Conservation (phyloP, 1,284 basidiomycete genomes). For the Ustilago trichophora region DNA sequence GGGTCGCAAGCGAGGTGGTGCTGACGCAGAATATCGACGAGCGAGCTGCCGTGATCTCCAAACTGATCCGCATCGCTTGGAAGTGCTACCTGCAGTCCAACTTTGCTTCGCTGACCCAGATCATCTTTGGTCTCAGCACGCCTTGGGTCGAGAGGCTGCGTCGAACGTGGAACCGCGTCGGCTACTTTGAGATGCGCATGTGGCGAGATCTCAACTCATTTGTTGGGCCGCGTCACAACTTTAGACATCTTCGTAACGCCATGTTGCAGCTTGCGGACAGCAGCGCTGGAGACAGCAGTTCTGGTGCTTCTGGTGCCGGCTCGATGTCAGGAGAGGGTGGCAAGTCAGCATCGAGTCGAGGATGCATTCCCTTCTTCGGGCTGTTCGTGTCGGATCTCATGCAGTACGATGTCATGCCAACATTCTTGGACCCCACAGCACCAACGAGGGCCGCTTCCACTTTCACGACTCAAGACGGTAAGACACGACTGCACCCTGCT, state of each 20-base stretch:
- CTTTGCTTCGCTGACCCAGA: conserved; percentile 81
- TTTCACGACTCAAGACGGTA: conserved; percentile 12
- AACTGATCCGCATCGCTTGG: conserved; percentile 88
- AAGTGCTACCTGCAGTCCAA: conserved; percentile 84
- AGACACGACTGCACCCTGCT: conserved; percentile 13
- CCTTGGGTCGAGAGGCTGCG: conserved; percentile 79
- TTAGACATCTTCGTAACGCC: conserved; percentile 71
- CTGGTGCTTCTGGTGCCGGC: no score
- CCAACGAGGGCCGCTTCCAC: conserved; percentile 23
- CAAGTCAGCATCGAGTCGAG: conserved; percentile 3
- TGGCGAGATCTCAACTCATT: conserved; percentile 79
- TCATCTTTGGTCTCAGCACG: conserved; percentile 80
- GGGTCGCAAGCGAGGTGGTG: conserved; percentile 79
- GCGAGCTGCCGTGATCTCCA: conserved; percentile 75
- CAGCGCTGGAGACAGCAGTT: conserved; percentile 9
- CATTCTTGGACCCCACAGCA: conserved; percentile 55
- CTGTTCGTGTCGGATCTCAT: conserved; percentile 61
- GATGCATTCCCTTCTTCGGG: conserved; percentile 61
- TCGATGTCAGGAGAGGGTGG: conserved; percentile 2
- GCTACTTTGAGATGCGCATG: conserved; percentile 79
- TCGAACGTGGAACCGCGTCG: conserved; percentile 76
- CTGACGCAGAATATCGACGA: conserved; percentile 69
- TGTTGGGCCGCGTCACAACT: conserved; percentile 76
- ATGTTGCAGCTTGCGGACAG: conserved; percentile 51
- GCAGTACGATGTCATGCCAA: conserved; percentile 54